phyloP scores from a whole-genome alignment of 2,329 filamentous ascomycete genomes.

The Pezicula radicicola region DNA sequence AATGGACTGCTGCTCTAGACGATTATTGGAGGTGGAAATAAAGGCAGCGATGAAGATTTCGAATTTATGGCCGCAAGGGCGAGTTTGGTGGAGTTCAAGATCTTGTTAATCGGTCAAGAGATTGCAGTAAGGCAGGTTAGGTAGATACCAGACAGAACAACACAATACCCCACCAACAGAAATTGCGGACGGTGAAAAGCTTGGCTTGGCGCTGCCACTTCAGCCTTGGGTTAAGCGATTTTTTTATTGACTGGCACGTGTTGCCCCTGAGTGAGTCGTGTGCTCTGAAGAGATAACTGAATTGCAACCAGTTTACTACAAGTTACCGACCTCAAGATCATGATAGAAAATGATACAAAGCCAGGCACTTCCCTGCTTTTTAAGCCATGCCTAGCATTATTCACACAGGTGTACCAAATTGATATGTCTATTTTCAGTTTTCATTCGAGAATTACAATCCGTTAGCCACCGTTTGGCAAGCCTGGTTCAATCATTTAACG shows the following conservation, averaged over 20 bases:
- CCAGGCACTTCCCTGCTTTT: no score
- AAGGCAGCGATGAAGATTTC: no score
- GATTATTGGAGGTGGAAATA: no score
- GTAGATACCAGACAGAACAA: background rate
- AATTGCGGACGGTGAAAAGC: background rate
- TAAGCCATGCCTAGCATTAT: no score
- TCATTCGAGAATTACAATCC: background rate
- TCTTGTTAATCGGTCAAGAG: background rate
- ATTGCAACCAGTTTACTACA: no score
- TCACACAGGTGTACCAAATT: no score
- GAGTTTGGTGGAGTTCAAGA: background rate
- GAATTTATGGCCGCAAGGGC: no score
- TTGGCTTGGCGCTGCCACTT: background rate
- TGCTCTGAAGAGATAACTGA: no score
- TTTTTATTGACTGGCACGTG: background rate
- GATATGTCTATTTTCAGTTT: background rate
- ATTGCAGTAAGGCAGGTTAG: no score
- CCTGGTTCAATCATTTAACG: slow-evolving; percentile 10
- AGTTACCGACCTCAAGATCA: no score
- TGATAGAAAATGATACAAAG: no score
- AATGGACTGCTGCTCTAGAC: no score
- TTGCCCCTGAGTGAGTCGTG: background rate
- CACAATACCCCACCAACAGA: background rate
- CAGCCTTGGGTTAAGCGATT: slow-evolving; percentile 1
- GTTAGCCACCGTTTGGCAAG: background rate